These are phyloP conservation scores for Epichloe sp. DNA, from an alignment of 2,329 filamentous ascomycete genomes.

Conservation along the genomic window DNA sequence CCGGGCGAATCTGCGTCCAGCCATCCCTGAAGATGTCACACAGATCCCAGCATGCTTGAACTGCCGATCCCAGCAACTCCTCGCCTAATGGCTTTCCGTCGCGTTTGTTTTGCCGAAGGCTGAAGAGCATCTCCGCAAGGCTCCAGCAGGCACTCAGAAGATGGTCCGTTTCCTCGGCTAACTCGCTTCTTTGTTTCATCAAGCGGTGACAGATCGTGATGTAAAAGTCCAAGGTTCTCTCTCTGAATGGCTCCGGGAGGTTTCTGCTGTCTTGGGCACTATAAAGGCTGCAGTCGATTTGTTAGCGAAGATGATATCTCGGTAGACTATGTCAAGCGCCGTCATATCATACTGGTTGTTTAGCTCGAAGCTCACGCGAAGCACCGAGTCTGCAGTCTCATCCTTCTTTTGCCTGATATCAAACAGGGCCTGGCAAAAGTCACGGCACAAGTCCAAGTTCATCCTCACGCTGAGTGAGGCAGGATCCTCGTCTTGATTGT, in stretches of 20 bases:
- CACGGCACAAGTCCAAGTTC: slow-evolving; percentile 75
- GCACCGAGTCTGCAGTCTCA: slow-evolving; percentile 69
- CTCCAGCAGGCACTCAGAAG: slow-evolving; percentile 80
- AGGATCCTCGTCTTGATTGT: slow-evolving; percentile 59
- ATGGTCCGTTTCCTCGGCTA: slow-evolving; percentile 71
- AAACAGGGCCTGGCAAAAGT: slow-evolving; percentile 85
- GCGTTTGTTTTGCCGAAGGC: slow-evolving; percentile 66
- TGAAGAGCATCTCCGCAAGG: slow-evolving; percentile 86
- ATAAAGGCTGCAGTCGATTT: slow-evolving; percentile 46
- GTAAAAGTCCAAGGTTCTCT: slow-evolving; percentile 87
- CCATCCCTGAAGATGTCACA: slow-evolving; percentile 88
- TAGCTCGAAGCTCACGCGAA: slow-evolving; percentile 86
- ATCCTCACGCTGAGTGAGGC: slow-evolving; percentile 54
- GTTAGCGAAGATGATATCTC: not conserved
- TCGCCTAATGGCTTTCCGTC: slow-evolving; percentile 65
- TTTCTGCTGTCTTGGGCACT: slow-evolving; percentile 72
- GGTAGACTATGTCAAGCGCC: not conserved
- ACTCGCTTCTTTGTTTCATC: slow-evolving; percentile 82
- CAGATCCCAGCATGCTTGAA: slow-evolving; percentile 89
- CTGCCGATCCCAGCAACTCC: slow-evolving; percentile 73
- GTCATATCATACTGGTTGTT: slow-evolving; percentile 60
- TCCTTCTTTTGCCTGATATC: slow-evolving; percentile 70
- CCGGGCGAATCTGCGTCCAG: slow-evolving; percentile 79
- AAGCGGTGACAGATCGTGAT: slow-evolving; percentile 84
- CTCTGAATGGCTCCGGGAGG: slow-evolving; percentile 74